Conservation (phyloP, 345 rosid genomes). For the Fremontodendron californicum region DNA sequence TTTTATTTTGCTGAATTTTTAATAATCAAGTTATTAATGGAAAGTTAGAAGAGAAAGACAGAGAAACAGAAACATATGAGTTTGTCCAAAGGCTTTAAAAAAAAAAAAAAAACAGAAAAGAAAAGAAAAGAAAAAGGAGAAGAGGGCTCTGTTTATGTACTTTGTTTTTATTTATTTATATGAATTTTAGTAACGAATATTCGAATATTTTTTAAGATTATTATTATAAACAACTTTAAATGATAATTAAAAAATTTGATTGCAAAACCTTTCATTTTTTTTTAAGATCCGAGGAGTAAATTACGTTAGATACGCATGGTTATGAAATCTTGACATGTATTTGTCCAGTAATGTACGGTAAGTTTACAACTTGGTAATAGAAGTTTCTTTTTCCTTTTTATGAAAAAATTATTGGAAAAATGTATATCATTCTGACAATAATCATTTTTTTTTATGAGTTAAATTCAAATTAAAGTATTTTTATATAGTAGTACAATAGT, state of each 20-base stretch:
- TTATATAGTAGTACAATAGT: too few species aligned
- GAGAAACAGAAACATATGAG: constrained; percentile 15
- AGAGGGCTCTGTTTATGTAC: neutral
- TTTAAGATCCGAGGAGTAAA: neutral
- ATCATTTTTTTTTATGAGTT: neutral
- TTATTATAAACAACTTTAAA: too few species aligned
- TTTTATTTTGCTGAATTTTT: neutral
- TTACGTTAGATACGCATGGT: neutral
- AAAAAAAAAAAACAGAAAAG: neutral
- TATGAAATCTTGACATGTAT: constrained; percentile 1
- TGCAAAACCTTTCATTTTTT: too few species aligned
- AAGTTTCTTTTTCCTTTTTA: neutral
- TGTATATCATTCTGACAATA: neutral
- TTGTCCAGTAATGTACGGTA: neutral
- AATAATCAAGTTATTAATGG: neutral
- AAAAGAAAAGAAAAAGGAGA: neutral
- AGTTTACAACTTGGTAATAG: neutral
- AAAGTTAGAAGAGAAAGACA: constrained; percentile 5
- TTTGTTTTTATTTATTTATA: neutral
- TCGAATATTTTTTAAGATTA: too few species aligned
- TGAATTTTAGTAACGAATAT: too few species aligned
- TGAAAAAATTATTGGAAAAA: neutral
- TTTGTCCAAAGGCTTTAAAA: constrained; percentile 10
- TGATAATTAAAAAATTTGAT: too few species aligned
- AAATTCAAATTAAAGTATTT: neutral